Evolutionary conservation across 768 basidiomycete species (phyloP), one percentile per base, ranked within the genome.

Genomic region (Trametes meyenii): DNA sequence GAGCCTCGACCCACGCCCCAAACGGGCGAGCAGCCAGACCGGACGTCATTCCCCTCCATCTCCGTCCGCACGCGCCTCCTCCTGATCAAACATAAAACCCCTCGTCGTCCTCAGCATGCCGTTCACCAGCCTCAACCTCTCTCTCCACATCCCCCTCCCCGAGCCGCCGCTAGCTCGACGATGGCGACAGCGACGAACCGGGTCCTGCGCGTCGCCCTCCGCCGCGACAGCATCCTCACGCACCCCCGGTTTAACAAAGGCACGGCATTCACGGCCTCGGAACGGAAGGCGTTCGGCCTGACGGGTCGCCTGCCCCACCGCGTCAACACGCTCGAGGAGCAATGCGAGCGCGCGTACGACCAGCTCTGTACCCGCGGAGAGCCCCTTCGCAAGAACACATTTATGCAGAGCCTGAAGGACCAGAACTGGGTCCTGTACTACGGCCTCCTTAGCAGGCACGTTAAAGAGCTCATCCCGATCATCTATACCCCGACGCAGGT

Each of bases 361-460:
- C 92, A 92, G 70, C 77, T 87, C 42, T 36, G 60, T 38, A 65
- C 63, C 2, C 71, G 74, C 36, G 73, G 77, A 2, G 69, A 71
- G 4, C 76, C 79, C 55, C 69, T 86, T 36, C 73, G 78, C 53
- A 89, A 90, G 78, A 93, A 93, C 71, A 83, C 85, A 0, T 94
- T 94, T 70, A 66, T 90, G 63, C 87, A 88, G 74, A 87, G 85
- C 60, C 69, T 91, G 69, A 89, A 88, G 73, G 86, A 84, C 33
- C 91, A 93, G 79, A 92, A 92, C 66, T 85, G 86, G 85, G 87
- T 89, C 1, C 76, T 95, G 21, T 95, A 91, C 75, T 94, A 89
- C 72, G 78, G 83, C 3, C 75, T 96, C 16, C 69, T 76, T 3
- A 64, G 62, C 33, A 66, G 69, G 43, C 76, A 85, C 61, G 74